Percentiles rank a stretch among this genome's conserved stretches.
Evolutionary conservation across 805 yeast genomes (phyloP).

Genomic region (Myxozyma neglecta): DNA sequence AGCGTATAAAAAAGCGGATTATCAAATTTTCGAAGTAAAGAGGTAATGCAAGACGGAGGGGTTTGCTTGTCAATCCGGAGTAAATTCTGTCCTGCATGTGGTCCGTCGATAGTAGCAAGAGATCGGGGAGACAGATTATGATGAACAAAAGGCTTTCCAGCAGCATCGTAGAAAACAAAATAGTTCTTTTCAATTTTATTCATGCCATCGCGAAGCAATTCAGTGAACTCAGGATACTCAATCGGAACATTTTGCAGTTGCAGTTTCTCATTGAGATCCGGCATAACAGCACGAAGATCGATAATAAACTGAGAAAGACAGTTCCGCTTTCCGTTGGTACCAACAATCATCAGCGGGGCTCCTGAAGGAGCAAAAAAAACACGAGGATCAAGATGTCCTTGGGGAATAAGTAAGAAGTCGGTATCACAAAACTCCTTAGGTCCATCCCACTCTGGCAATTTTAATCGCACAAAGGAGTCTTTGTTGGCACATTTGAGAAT

Average conservation of each 20-base stretch:
- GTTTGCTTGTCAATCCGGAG: slow-evolving; percentile 6
- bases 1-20: background rate
- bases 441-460: slow-evolving; percentile 7
- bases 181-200: slow-evolving; percentile 23
- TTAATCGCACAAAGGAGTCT: background rate
- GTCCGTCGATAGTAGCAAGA: background rate
- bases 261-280: slow-evolving; percentile 11
- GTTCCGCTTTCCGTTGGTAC: slow-evolving; percentile 14
- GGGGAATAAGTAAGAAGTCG: slow-evolving; percentile 5
- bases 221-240: slow-evolving; percentile 8
- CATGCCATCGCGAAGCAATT: slow-evolving; percentile 8
- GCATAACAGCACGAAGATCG: slow-evolving; percentile 24
- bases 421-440: slow-evolving; percentile 3
- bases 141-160: slow-evolving; percentile 11
- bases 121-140: slow-evolving; percentile 12
- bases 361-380: slow-evolving; percentile 25
- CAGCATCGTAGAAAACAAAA: slow-evolving; percentile 19
- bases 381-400: slow-evolving; percentile 27
- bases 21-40: background rate
- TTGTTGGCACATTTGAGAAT: slow-evolving; percentile 12
- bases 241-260: slow-evolving; percentile 20
- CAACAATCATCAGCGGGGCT: slow-evolving; percentile 28
- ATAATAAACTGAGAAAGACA: slow-evolving; percentile 21
- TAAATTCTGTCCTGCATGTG: background rate
- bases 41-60: slow-evolving; percentile 7